These are phyloP conservation scores for Eremochloa ophiuroides DNA, from an alignment of 176 grass and related monocot species.

Conservation along the genomic window DNA sequence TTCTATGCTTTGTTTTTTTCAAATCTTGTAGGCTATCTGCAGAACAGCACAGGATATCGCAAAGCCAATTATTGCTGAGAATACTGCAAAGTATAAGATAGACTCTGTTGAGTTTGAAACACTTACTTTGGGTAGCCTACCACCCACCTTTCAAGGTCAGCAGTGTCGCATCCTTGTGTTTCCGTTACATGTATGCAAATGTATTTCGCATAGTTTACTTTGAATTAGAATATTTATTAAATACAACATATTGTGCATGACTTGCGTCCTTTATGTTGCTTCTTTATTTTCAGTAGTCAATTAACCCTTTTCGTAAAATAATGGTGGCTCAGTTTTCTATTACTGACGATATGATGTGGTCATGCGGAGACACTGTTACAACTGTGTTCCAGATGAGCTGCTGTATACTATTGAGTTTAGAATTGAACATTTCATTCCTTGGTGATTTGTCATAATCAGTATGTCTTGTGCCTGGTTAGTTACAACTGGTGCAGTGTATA, in stretches of 20 bases:
- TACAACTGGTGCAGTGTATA: not conserved
- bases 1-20: constrained; percentile 21
- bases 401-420: not conserved
- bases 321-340: not conserved
- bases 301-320: not conserved
- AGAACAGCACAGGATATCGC: constrained; percentile 74
- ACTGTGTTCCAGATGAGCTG: constrained; percentile 7
- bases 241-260: not conserved
- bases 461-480: not conserved
- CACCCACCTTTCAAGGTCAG: constrained; percentile 90
- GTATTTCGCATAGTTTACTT: constrained; percentile 1
- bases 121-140: constrained; percentile 78
- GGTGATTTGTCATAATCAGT: not conserved
- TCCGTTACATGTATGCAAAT: not conserved
- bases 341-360: not conserved
- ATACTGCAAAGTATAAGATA: constrained; percentile 74
- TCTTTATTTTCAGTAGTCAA: not conserved
- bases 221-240: constrained; percentile 1
- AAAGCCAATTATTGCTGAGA: constrained; percentile 92
- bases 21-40: constrained; percentile 71
- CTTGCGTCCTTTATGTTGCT: not conserved
- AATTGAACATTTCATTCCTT: not conserved
- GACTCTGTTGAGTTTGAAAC: constrained; percentile 86
- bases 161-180: not conserved
- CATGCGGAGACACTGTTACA: not conserved